Conservation (phyloP, 345 rosid genomes). For the Sonneratia caseolaris region DNA sequence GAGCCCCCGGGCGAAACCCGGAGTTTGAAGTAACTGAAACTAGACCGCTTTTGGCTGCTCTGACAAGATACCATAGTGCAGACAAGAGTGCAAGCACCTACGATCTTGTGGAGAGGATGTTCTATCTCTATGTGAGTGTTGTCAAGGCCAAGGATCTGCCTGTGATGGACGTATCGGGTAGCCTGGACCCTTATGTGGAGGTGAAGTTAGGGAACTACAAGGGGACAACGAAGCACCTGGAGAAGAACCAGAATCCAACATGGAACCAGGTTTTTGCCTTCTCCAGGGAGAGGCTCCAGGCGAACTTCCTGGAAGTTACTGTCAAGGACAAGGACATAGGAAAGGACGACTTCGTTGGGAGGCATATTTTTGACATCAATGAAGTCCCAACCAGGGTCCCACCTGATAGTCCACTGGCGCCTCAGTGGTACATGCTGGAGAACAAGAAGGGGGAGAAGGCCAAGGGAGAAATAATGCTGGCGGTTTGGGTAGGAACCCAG, state of each 20-base stretch:
- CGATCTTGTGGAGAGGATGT: slow-evolving; percentile 93
- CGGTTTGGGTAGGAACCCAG: slow-evolving; percentile 97
- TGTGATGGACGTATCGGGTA: slow-evolving; percentile 70
- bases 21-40: slow-evolving; percentile 72
- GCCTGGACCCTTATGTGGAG: slow-evolving; percentile 90
- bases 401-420: slow-evolving; percentile 92
- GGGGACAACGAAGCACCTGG: slow-evolving; percentile 68
- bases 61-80: slow-evolving; percentile 46
- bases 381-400: slow-evolving; percentile 81
- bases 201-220: slow-evolving; percentile 90
- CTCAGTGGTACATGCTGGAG: slow-evolving; percentile 82
- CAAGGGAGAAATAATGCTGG: slow-evolving; percentile 83
- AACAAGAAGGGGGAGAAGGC: slow-evolving; percentile 54
- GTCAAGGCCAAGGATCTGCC: slow-evolving; percentile 92
- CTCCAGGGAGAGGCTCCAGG: slow-evolving; percentile 71
- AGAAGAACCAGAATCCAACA: slow-evolving; percentile 70
- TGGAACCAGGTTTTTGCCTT: slow-evolving; percentile 96
- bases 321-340: slow-evolving; percentile 76
- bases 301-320: slow-evolving; percentile 59
- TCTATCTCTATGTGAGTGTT: slow-evolving; percentile 70
- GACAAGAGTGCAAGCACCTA: slow-evolving; percentile 72
- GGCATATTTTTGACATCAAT: slow-evolving; percentile 34
- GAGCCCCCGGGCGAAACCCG: slow-evolving; percentile 50
- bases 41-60: slow-evolving; percentile 74
- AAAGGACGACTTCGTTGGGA: slow-evolving; percentile 80